phyloP scores from a whole-genome alignment of 371 early-diverging fungal genomes.

The Rhizopus stolonifer region DNA sequence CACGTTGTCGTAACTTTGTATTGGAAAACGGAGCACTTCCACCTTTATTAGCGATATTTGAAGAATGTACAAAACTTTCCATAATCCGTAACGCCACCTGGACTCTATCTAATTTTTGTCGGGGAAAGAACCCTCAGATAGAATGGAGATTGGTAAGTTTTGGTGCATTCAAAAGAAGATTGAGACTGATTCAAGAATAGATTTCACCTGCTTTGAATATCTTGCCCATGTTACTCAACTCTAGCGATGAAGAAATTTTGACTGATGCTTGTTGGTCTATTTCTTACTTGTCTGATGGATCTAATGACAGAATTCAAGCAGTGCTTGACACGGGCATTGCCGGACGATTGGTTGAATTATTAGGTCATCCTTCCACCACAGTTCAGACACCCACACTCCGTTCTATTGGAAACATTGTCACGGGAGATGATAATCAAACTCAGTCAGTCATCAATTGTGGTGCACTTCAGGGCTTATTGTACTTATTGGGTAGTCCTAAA shows the following conservation, averaged over 20 bases:
- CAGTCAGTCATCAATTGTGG: constrained; percentile 94
- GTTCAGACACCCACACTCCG: constrained; percentile 99
- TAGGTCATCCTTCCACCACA: constrained; percentile 79
- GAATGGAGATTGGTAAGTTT: constrained; percentile 73
- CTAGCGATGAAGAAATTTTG: constrained; percentile 94
- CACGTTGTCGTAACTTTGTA: constrained; percentile 93
- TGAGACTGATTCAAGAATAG: not conserved
- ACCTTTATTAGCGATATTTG: constrained; percentile 82
- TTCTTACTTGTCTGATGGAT: constrained; percentile 97
- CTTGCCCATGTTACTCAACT: constrained; percentile 86
- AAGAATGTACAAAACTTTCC: constrained; percentile 84
- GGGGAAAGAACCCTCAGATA: constrained; percentile 98
- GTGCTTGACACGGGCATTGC: constrained; percentile 96
- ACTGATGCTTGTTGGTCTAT: constrained; percentile 99
- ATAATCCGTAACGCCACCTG: constrained; percentile 99
- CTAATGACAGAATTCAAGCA: constrained; percentile 93
- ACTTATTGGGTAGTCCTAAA: constrained; percentile 82
- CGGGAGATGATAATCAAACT: constrained; percentile 98
- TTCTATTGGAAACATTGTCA: constrained; percentile 99
- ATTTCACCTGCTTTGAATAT: constrained; percentile 78
- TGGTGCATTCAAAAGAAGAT: not conserved
- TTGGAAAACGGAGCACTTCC: constrained; percentile 82
- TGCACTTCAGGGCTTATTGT: constrained; percentile 79
- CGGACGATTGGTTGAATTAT: constrained; percentile 90
- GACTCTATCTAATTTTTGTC: constrained; percentile 98